Percentiles rank a stretch among this genome's conserved stretches.
Conservation (phyloP, 306 rosid species). For the Geum urbanum region DNA sequence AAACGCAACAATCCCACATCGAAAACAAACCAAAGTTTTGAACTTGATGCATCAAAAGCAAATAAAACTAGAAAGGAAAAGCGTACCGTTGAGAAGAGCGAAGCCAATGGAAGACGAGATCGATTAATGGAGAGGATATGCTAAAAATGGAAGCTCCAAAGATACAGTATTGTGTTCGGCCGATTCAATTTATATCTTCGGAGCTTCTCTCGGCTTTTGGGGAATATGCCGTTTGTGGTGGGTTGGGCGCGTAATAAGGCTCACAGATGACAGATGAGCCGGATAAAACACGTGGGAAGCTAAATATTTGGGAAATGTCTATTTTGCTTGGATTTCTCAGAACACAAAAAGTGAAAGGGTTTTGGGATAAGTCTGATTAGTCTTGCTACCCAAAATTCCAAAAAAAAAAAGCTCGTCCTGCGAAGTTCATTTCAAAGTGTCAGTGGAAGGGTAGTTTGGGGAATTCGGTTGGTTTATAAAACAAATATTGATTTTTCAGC, state of each 20-base stretch:
- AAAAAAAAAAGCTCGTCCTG: no score
- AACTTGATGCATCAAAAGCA: conserved; percentile 3
- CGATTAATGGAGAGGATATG: not conserved
- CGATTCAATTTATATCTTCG: conserved; percentile 11
- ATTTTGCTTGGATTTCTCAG: not conserved
- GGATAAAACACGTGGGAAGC: conserved; percentile 10
- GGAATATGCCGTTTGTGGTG: conserved; percentile 1
- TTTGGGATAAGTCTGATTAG: not conserved
- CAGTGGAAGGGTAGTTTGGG: not conserved
- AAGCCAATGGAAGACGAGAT: not conserved
- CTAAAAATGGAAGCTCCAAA: conserved; percentile 1
- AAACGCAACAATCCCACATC: not conserved
- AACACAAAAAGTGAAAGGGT: not conserved
- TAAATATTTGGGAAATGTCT: no score
- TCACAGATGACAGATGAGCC: not conserved
- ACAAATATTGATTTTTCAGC: not conserved
- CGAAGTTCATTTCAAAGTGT: not conserved
- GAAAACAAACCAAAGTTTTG: not conserved
- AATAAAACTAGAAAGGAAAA: not conserved
- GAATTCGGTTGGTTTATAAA: not conserved
- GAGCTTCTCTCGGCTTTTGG: conserved; percentile 5
- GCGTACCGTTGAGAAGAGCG: not conserved
- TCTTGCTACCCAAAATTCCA: not conserved
- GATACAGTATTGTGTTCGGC: not conserved
- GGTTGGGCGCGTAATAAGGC: not conserved